Evolutionary conservation across 345 rosid species (phyloP), one percentile per base, ranked within the genome.

Genomic region (Gossypium sturtianum): DNA sequence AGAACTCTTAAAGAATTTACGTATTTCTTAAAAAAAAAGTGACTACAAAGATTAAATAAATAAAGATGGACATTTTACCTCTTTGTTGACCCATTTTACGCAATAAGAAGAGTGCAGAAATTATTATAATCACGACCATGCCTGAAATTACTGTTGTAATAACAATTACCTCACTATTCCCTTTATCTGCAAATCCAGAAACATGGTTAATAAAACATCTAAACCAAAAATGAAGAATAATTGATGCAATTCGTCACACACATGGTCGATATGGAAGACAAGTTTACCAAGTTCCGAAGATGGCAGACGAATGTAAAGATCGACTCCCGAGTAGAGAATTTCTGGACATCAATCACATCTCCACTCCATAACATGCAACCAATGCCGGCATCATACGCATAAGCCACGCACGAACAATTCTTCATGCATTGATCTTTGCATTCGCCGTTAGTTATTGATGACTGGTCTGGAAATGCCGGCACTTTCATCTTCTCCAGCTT

Each of bases 351-450:
- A 7, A 83, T 78, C 41, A 89, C 79, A 38, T 76, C 76, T 70
- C 58, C 77, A 8, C 63, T 76, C 93, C 93, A 85, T 1, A 73
- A 70, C 88, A 86, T 80, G 52, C 89, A 89, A 6, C 89, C 83
- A 19, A 87, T 77, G 23, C 84, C 87, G 63, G 9, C 12, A 67
- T 78, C 74, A 72, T 79, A 22, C 48, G 85, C 77, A 80, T 81
- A 86, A 59, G 92, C 92, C 16, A 6, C 43, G 25, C 87, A 89
- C 15, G 88, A 83, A 75, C 91, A 87, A 54, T 34, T 34, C 38
- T 34, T 34, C 38, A 34, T 4, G 38, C 38, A 34, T 34, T 34
- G 38, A 34, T 34, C 38, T 34, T 34, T 34, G 38, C 38, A 34
- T 34, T 34, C 38, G 38, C 38, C 38, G 6, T 34, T 34, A 22